Evolutionary conservation across 176 grass and related monocot genomes (phyloP), one percentile per base, ranked within the genome.

Genomic region (Ensete glaucum): DNA sequence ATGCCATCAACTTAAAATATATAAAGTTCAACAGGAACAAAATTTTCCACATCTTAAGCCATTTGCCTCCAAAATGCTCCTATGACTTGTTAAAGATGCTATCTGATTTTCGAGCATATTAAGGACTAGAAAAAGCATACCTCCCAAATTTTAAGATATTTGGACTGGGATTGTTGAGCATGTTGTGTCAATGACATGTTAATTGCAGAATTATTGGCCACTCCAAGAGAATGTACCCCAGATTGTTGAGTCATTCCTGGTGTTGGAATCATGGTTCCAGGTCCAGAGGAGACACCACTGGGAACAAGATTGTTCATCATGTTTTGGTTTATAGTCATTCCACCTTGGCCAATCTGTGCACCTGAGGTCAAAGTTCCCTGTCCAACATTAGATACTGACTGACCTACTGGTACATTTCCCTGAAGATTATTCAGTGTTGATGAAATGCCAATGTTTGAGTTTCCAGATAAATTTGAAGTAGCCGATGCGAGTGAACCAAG

Each of bases 71-170:
- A 9, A 50, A 69, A 69, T 69, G 67, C 9, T 26, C 29, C 29
- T 50, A 17, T 21, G 16, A 70, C 9, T 51, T 50, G 51, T 8
- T 70, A 12, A 52, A 70, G 34, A 70, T 70, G 43, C 1, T 70
- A 65, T 65, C 3, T 6, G 43, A 51, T 16, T 69, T 70, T 51
- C 21, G 8, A 69, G 29, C 16, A 9, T 24, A 79, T 50, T 17
- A n/a, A 70, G 21, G 4, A 59, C 21, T n/a, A 53, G 58, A 3
- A 73, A 27, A 25, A 71, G 50, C 11, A 13, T 89, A 99, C 95
- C 95, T 99, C 95, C 95, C 95, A 99, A 81, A 99, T 99, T 89
- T 83, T 94, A 74, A 94, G 79, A 84, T 99, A 99, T 71, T 99
- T 99, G 72, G 90, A 62, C 14, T 79, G 88, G 17, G 81, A 67